Percentiles rank a stretch among this genome's conserved stretches.
Conservation (phyloP, 345 rosid species). For the Sisymbrium irio region DNA sequence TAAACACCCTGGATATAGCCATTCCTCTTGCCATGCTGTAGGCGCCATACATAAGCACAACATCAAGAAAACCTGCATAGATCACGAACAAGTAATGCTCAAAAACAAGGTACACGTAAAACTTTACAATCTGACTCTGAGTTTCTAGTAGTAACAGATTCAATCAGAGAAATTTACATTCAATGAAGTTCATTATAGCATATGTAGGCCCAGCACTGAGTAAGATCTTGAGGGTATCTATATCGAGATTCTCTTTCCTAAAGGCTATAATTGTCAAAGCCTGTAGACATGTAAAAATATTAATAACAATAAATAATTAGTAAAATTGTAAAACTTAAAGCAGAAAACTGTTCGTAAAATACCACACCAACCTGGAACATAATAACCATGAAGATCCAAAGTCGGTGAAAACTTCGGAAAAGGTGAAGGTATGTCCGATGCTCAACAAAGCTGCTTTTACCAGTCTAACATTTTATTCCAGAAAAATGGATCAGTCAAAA, state of each 20-base stretch:
- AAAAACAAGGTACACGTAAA: conserved; percentile 16
- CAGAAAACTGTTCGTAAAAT: conserved; percentile 17
- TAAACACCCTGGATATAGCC: conserved; percentile 94
- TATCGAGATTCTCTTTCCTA: conserved; percentile 50
- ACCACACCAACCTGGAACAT: conserved; percentile 81
- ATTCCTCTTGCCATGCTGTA: conserved; percentile 89
- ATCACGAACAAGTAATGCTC: conserved; percentile 25
- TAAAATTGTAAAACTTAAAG: background rate
- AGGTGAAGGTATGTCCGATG: conserved; percentile 96
- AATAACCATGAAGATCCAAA: conserved; percentile 89
- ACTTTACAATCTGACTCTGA: conserved; percentile 10
- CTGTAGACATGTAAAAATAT: conserved; percentile 41
- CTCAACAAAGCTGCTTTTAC: conserved; percentile 94
- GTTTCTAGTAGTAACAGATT: conserved; percentile 2
- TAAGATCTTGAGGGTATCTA: conserved; percentile 66
- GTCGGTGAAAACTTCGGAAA: conserved; percentile 88
- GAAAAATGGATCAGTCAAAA: conserved; percentile 13
- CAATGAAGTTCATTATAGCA: conserved; percentile 82
- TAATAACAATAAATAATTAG: conserved; percentile 10
- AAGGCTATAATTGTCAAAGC: conserved; percentile 86
- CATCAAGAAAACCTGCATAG: conserved; percentile 74
- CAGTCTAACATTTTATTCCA: conserved; percentile 53
- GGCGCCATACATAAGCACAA: conserved; percentile 90
- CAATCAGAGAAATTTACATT: conserved; percentile 50
- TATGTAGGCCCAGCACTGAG: conserved; percentile 88